Evolutionary conservation across 352 stramenopile genomes (phyloP).

Genomic region (Pythium biforme): DNA sequence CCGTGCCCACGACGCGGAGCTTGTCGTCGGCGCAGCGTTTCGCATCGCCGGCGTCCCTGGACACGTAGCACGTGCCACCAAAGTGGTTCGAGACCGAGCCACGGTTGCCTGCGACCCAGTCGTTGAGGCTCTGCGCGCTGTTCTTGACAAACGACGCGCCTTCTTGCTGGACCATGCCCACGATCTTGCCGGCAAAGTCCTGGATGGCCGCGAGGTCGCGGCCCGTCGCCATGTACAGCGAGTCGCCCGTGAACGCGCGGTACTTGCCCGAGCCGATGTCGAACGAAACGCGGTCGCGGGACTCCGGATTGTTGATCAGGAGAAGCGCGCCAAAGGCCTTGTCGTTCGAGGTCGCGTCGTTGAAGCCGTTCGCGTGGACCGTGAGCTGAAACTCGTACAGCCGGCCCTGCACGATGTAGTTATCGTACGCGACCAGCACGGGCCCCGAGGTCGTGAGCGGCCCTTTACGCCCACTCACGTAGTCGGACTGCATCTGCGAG

Average conservation of each 20-base stretch:
- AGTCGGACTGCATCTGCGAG: neutral
- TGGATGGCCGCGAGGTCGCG: conserved; percentile 73
- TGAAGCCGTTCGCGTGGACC: conserved; percentile 45
- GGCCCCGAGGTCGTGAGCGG: conserved; percentile 45
- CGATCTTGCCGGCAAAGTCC: conserved; percentile 59
- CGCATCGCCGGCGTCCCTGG: conserved; percentile 30
- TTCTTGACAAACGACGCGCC: conserved; percentile 56
- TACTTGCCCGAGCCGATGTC: conserved; percentile 24
- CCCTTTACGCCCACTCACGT: conserved; percentile 11
- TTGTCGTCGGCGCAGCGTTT: conserved; percentile 65
- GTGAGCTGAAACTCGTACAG: conserved; percentile 70
- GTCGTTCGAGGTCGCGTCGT: conserved; percentile 27
- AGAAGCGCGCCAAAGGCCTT: conserved; percentile 44
- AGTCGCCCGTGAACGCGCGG: neutral
- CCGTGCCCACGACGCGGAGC: conserved; percentile 58
- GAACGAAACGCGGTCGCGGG: conserved; percentile 46
- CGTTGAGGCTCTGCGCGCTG: conserved; percentile 8
- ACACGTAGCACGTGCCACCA: conserved; percentile 68
- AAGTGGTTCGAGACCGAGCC: conserved; percentile 55
- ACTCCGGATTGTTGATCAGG: conserved; percentile 67
- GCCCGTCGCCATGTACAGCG: conserved; percentile 32
- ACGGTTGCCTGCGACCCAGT: conserved; percentile 39
- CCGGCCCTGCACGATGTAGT: conserved; percentile 47
- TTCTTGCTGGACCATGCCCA: conserved; percentile 29
- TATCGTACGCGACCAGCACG: conserved; percentile 65